phyloP scores from a whole-genome alignment of 176 grass and related monocot genomes.

The Carex littledalei region DNA sequence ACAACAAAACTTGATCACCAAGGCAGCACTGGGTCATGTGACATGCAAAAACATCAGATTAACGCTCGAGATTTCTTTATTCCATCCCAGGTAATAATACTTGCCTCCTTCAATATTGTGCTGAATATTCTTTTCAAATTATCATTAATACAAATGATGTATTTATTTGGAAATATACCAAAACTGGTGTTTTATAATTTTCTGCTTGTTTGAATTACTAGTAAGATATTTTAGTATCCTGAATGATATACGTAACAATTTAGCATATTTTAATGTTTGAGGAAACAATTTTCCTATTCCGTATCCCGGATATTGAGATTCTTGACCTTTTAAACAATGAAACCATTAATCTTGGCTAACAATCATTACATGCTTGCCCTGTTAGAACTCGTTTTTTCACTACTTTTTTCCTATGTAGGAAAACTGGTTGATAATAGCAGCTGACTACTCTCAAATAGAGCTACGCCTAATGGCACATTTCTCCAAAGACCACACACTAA shows the following conservation, averaged over 20 bases:
- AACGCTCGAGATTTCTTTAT: slow-evolving; percentile 83
- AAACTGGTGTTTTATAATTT: background rate
- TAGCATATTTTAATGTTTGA: background rate
- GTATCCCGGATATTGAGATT: background rate
- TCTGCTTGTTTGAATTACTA: background rate
- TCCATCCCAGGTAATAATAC: slow-evolving; percentile 61
- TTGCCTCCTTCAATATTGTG: background rate
- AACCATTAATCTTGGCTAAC: background rate
- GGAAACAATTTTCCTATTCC: background rate
- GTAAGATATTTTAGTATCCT: background rate
- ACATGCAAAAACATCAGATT: slow-evolving; percentile 54
- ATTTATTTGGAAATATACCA: background rate
- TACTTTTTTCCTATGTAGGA: slow-evolving; percentile 43
- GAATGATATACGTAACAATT: background rate
- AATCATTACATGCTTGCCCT: background rate
- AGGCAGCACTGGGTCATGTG: slow-evolving; percentile 29
- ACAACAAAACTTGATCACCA: slow-evolving; percentile 39
- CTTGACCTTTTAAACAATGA: background rate
- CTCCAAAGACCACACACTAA: slow-evolving; percentile 68
- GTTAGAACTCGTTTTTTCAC: slow-evolving; percentile 8
- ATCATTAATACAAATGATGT: background rate
- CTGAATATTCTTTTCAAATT: background rate
- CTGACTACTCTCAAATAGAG: slow-evolving; percentile 92
- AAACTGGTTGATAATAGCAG: slow-evolving; percentile 78
- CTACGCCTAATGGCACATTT: slow-evolving; percentile 92